Evolutionary conservation across 164 flowering plant species (phyloP).

Genomic region (Platanus orientalis): DNA sequence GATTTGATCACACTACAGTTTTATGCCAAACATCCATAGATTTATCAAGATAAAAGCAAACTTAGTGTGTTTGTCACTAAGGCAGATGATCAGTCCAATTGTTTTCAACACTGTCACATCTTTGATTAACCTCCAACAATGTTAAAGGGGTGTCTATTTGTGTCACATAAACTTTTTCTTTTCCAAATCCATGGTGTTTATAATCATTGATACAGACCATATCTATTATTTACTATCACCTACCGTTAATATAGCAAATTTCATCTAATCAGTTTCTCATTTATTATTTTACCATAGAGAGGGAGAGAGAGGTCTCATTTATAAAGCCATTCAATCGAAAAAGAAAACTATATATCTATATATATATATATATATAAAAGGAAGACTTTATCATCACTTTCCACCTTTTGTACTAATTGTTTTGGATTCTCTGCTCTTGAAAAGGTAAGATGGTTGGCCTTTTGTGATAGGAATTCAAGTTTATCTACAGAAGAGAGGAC

Average conservation of each 20-base stretch:
- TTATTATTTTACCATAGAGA: no score
- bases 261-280: no score
- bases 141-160: background rate
- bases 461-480: slow-evolving; percentile 9
- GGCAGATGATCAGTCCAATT: background rate
- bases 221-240: background rate
- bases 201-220: background rate
- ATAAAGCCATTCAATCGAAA: background rate
- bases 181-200: background rate
- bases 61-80: background rate
- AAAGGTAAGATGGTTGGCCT: slow-evolving; percentile 7
- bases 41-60: no score
- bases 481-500: slow-evolving; percentile 3
- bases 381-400: background rate
- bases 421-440: background rate
- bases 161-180: background rate
- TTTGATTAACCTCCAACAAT: background rate
- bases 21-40: background rate
- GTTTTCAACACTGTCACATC: no score
- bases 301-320: no score
- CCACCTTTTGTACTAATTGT: background rate
- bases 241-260: background rate
- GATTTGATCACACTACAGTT: background rate
- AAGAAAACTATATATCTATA: no score
- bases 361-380: no score